Evolutionary conservation across 2,329 filamentous ascomycete species (phyloP).

Genomic region (Colletotrichum spaethianum): DNA sequence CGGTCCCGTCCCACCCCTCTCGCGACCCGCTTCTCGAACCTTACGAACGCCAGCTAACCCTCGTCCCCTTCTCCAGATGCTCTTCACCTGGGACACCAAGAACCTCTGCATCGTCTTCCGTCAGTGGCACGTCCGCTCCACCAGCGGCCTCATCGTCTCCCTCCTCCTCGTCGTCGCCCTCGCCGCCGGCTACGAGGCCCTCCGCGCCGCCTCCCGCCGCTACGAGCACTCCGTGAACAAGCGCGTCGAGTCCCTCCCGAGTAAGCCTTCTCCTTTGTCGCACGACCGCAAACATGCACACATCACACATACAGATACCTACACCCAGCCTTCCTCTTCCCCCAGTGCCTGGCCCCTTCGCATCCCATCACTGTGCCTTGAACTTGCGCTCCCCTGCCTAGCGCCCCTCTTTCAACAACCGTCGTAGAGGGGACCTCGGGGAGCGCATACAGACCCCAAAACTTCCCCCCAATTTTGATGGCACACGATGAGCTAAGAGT

Average conservation of each 20-base stretch:
- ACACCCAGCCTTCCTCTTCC: neutral
- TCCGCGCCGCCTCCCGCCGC: constrained; percentile 81
- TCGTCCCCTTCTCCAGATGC: constrained; percentile 75
- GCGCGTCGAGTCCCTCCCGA: constrained; percentile 63
- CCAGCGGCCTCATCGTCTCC: constrained; percentile 82
- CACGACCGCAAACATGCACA: constrained; percentile 4
- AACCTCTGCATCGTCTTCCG: constrained; percentile 97
- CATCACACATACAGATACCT: neutral
- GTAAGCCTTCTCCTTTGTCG: constrained; percentile 58
- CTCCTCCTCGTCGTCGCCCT: constrained; percentile 86
- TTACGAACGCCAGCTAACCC: constrained; percentile 38
- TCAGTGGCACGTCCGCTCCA: constrained; percentile 87
- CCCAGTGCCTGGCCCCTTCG: constrained; percentile 23
- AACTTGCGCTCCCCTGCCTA: constrained; percentile 24
- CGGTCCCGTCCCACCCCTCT: neutral
- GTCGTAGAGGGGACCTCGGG: constrained; percentile 34
- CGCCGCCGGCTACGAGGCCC: constrained; percentile 91
- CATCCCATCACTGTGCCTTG: constrained; percentile 13
- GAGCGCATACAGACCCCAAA: constrained; percentile 32
- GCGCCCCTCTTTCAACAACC: constrained; percentile 28
- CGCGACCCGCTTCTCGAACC: neutral
- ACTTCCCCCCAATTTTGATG: constrained; percentile 12
- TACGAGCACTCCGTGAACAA: constrained; percentile 77
- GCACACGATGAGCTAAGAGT: constrained; percentile 43
- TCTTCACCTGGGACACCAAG: constrained; percentile 95